phyloP scores from a whole-genome alignment of 1,284 basidiomycete species.

The Serendipita sp. region DNA sequence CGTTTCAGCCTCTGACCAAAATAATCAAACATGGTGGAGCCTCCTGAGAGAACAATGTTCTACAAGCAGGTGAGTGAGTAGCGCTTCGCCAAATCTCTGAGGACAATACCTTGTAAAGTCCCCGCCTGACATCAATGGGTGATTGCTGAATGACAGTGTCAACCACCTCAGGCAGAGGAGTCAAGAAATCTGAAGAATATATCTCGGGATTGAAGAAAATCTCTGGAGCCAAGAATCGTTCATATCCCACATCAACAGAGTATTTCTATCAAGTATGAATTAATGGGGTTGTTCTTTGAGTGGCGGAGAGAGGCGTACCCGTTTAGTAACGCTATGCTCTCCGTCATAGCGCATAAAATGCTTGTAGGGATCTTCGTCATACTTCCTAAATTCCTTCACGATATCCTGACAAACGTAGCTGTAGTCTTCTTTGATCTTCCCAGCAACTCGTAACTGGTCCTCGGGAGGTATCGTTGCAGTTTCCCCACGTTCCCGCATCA shows the following conservation, averaged over 20 bases:
- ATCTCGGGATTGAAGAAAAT: conserved; percentile 99
- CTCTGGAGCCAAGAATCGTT: conserved; percentile 96
- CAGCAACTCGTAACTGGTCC: conserved; percentile 83
- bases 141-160: conserved; percentile 93
- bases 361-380: conserved; percentile 92
- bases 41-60: conserved; percentile 90
- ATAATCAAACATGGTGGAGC: conserved; percentile 97
- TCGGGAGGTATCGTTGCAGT: conserved; percentile 85
- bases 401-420: conserved; percentile 99
- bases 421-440: conserved; percentile 96
- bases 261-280: conserved; percentile 49
- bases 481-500: conserved; percentile 92
- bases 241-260: conserved; percentile 87
- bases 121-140: conserved; percentile 89
- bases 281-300: neutral
- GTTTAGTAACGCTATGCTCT: conserved; percentile 83
- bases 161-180: conserved; percentile 91
- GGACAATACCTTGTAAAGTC: conserved; percentile 69
- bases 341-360: conserved; percentile 92
- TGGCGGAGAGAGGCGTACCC: conserved; percentile 38
- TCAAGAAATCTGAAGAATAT: conserved; percentile 94
- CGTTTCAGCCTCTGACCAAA: conserved; percentile 92
- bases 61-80: conserved; percentile 19
- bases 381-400: conserved; percentile 97
- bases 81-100: neutral